Conservation (phyloP, 345 rosid species). For the Sonneratia caseolaris region DNA sequence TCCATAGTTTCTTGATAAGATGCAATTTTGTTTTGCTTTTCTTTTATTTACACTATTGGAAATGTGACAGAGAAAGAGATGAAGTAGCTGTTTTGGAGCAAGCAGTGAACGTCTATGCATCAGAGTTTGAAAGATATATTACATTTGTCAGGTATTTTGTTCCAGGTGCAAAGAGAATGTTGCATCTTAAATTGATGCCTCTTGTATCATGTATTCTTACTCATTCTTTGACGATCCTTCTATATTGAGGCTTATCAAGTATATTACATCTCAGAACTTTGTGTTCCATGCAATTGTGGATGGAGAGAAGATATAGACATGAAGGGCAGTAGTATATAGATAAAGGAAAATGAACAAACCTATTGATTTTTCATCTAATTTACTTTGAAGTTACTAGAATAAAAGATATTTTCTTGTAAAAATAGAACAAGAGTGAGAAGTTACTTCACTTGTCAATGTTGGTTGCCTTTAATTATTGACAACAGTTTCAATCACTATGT, state of each 20-base stretch:
- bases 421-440: too few relatives aligned
- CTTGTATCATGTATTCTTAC: background rate
- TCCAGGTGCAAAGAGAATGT: background rate
- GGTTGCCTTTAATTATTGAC: background rate
- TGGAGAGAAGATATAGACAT: too few relatives aligned
- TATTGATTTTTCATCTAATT: too few relatives aligned
- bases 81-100: constrained; percentile 53
- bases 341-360: too few relatives aligned
- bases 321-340: too few relatives aligned
- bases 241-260: background rate
- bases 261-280: background rate
- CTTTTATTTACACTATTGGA: constrained; percentile 10
- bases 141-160: constrained; percentile 60
- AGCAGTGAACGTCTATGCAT: constrained; percentile 58
- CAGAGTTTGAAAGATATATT: constrained; percentile 74
- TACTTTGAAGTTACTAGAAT: too few relatives aligned
- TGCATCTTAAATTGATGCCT: background rate
- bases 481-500: background rate
- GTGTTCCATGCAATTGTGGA: too few relatives aligned
- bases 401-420: too few relatives aligned
- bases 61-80: constrained; percentile 38
- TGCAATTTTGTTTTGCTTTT: constrained; percentile 12
- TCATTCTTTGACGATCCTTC: background rate
- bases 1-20: background rate
- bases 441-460: background rate